Conservation (phyloP, 441 rosid species). For the Flueggea neowawraea region DNA sequence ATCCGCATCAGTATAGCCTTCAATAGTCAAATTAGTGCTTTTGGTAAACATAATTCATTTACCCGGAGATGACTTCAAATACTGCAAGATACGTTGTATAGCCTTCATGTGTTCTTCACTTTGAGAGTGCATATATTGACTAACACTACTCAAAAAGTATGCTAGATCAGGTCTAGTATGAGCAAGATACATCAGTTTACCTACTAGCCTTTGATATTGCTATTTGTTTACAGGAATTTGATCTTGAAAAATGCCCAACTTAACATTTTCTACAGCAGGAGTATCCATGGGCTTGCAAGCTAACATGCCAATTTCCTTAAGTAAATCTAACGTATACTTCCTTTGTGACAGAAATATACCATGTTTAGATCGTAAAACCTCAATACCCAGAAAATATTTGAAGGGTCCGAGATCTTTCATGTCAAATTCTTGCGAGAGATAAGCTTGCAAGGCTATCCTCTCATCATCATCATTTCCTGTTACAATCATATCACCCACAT, state of each 20-base stretch:
- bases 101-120: neutral
- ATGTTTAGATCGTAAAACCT: neutral
- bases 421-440: neutral
- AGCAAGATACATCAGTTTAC: conserved; percentile 1
- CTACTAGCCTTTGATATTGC: neutral
- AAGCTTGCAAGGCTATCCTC: neutral
- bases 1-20: neutral
- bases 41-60: neutral
- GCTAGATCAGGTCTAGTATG: conserved; percentile 2
- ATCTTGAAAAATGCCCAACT: neutral
- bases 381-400: conserved; percentile 10
- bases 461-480: neutral
- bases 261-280: neutral
- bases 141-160: neutral
- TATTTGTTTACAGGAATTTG: neutral
- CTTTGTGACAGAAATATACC: conserved; percentile 1
- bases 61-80: neutral
- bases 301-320: neutral
- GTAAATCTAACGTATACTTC: conserved; percentile 4
- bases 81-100: neutral
- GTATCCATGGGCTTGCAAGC: neutral
- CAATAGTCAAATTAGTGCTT: neutral
- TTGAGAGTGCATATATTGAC: conserved; percentile 4
- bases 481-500: neutral
- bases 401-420: conserved; percentile 4